These are phyloP conservation scores for Pichia occidentalis DNA, from an alignment of 805 yeast species.

Conservation along the genomic window DNA sequence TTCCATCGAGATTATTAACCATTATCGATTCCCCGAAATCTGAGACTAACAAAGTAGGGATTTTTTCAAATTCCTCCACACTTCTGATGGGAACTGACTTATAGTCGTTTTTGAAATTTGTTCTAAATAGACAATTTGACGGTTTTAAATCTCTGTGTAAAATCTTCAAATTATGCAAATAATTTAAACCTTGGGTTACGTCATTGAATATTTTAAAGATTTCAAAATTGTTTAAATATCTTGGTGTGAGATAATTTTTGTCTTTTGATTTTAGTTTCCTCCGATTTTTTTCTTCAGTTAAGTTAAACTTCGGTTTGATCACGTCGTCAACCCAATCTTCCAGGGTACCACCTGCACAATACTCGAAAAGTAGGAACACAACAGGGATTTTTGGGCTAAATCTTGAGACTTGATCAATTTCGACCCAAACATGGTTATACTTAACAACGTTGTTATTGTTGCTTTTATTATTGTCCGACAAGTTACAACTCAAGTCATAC, in stretches of 20 bases:
- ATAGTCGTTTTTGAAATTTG: constrained; percentile 23
- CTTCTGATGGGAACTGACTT: constrained; percentile 19
- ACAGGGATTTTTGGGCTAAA: constrained; percentile 52
- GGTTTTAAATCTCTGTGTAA: constrained; percentile 90
- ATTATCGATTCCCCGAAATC: constrained; percentile 88
- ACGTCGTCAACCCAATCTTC: constrained; percentile 52
- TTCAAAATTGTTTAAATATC: constrained; percentile 46
- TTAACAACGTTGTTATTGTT: constrained; percentile 50
- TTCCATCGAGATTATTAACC: constrained; percentile 42
- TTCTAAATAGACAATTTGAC: constrained; percentile 67
- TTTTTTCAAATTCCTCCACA: constrained; percentile 21
- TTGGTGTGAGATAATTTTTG: constrained; percentile 6
- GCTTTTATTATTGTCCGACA: constrained; percentile 10
- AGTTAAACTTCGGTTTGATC: constrained; percentile 32
- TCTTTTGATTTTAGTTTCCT: constrained; percentile 21
- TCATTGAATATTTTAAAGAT: constrained; percentile 64
- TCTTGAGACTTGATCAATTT: constrained; percentile 45
- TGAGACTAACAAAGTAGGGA: constrained; percentile 73
- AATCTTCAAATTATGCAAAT: constrained; percentile 66
- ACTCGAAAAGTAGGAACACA: constrained; percentile 78
- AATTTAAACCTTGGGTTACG: constrained; percentile 61
- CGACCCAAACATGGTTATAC: constrained; percentile 91
- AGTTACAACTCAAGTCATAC: constrained; percentile 38
- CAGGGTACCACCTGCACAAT: constrained; percentile 82
- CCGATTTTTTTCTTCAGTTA: constrained; percentile 32